Base-by-base conservation (phyloP, 345 rosid species). In the Isatis tinctoria region DNA sequence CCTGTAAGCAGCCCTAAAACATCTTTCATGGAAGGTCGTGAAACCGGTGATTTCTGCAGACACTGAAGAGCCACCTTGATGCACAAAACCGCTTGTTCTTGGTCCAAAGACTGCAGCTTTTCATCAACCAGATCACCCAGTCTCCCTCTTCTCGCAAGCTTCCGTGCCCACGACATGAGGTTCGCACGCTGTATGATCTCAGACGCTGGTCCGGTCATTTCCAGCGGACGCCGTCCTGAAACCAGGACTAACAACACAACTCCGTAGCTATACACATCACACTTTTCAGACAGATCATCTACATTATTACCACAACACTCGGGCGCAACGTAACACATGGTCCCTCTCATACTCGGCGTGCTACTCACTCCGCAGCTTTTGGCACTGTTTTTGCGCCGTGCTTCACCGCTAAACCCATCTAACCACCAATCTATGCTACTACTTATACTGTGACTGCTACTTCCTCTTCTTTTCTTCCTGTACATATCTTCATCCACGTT, bases 341-440 rank as follows among this genome's bases (percentile, higher is more conserved):
- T 94, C 74, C 98, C 98, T 81, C 98, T 84, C 98, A 91, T 91
- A 70, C 98, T 94, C 8, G 97, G 98, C 0, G 98, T 91, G 77
- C 97, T 94, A 44, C 93, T 84, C 49, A 91, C 71, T 26, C 92
- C 94, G 14, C 89, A 87, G 58, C 97, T 89, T 76, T 74, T 87
- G 2, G 88, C 87, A 76, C 95, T 88, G 53, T 82, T 87, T 54
- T 39, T 74, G 8, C 49, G 73, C 5, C 69, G 81, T 27, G 81
- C 87, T 81, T 93, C 98, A 6, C 97, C 91, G 4, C 92, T 89
- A 44, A 91, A 49, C 58, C 90, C 93, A 36, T 86, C 93, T 76
- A 85, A 81, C 83, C 90, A 87, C 96, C 96, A 84, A 72, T 91
- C 98, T 39, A 89, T 76, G 75, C 96, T 91, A 49, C 96, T 87